Evolutionary conservation across 2,329 filamentous ascomycete genomes (phyloP), one percentile per base, ranked within the genome.

Genomic region (Orbilia quercus): DNA sequence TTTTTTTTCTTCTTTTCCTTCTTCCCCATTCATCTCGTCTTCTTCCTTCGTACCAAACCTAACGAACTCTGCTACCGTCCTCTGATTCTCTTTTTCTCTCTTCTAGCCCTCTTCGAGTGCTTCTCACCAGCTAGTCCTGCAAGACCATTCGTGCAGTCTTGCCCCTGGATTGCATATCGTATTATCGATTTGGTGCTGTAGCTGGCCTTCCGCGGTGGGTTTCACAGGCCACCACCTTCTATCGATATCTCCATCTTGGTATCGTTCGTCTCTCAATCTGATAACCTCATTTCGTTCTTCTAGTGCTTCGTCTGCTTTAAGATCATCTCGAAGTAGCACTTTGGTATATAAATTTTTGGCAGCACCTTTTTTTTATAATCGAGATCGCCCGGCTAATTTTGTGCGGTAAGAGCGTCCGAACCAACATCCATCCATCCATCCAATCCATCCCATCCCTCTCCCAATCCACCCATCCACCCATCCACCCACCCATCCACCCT

Each of bases 351-450:
- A n/a, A n/a, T 22, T 55, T 40, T 7, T 18, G 31, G 18, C 31
- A 36, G 48, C 48, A 47, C 36, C 14, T 7, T 7, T 34, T 53
- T 64, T 64, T 55, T 59, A 59, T 59, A 48, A 31, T 57, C 55
- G 55, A 59, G 55, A 48, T 59, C 55, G 22, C 53, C 51, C 36
- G 42, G 40, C 55, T 47, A 23, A 45, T 59, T n/a, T 58, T 45
- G 36, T 58, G 53, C 36, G 51, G 51, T 55, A 55, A 40, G 36
- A 22, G n/a, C n/a, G n/a, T n/a, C n/a, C n/a, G n/a, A n/a, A n/a
- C n/a, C n/a, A n/a, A 5, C 38, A 20, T n/a, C 20, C 25, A 34
- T 36, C 25, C 25, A 47, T 47, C 23, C 55, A 44, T 47, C 40
- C 55, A 5, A 48, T 42, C 40, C 55, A 6, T 18, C 20, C 25